Base-by-base conservation (phyloP, 169 alveolate species). In the Eimeria falciformis region DNA sequence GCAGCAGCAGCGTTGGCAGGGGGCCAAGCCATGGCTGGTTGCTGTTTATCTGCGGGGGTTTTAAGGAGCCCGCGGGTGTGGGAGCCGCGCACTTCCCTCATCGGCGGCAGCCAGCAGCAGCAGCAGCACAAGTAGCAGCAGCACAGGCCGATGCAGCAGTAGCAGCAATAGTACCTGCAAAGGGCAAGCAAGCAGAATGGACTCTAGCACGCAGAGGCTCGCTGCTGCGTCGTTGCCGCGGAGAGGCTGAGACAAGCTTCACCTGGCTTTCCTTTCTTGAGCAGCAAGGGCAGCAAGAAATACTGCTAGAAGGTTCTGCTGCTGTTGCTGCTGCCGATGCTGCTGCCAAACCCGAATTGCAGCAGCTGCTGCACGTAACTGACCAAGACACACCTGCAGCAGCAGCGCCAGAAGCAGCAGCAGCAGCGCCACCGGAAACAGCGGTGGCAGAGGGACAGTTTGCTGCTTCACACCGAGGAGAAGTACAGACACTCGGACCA, bases 341-440 rank as follows among this genome's bases (percentile, higher is more conserved):
- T n/a, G 78, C 78, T n/a, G 27, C 71, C n/a, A n/a, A n/a, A n/a
- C n/a, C n/a, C n/a, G n/a, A 58, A 17, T 27, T 5, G 71, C 21
- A n/a, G 71, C 71, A 58, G 78, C 77, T 66, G 29, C 78, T 66
- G 78, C 78, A n/a, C n/a, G n/a, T n/a, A n/a, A n/a, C n/a, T n/a
- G n/a, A n/a, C n/a, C n/a, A n/a, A n/a, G n/a, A n/a, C n/a, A 45
- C 78, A 12, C 45, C 14, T 14, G 21, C 58, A 50, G 58, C 58
- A 66, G 45, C 78, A 66, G 45, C 78, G 29, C 47, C 78, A 66
- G 45, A 37, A n/a, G 78, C 78, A 66, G 45, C 37, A 66, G 78
- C 78, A 66, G 23, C 40, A 66, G 78, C 45, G 29, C 45, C 78
- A 66, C 78, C 58, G 14, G 58, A 7, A 66, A 45, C 45, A 21